Percentiles rank a stretch among this genome's conserved stretches.
Evolutionary conservation across 768 basidiomycete genomes (phyloP).

Genomic region (Collybiopsis confluens): DNA sequence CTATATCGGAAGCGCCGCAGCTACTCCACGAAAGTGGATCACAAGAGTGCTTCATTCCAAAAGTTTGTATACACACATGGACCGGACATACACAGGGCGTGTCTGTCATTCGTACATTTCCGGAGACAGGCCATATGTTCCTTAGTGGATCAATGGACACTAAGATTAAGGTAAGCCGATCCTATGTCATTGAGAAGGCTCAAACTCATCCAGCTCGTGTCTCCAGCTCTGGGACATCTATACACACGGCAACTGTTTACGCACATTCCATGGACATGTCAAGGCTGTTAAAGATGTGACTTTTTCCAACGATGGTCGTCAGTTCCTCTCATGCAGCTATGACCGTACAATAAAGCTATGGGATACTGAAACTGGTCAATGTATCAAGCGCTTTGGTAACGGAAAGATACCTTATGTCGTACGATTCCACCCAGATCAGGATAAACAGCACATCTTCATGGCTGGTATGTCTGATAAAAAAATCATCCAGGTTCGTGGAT

Average conservation of each 20-base stretch:
- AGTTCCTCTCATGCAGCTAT: slow-evolving; percentile 89
- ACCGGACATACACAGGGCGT: slow-evolving; percentile 97
- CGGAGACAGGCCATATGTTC: slow-evolving; percentile 86
- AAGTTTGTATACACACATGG: slow-evolving; percentile 95
- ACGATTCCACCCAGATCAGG: slow-evolving; percentile 92
- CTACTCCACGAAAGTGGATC: slow-evolving; percentile 75
- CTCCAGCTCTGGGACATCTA: slow-evolving; percentile 97
- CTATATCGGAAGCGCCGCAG: slow-evolving; percentile 82
- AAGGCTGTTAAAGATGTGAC: slow-evolving; percentile 96
- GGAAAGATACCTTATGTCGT: slow-evolving; percentile 97
- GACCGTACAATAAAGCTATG: slow-evolving; percentile 98
- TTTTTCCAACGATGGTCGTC: slow-evolving; percentile 89
- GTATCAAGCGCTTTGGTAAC: slow-evolving; percentile 93
- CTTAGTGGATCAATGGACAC: slow-evolving; percentile 98
- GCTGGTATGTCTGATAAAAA: slow-evolving; percentile 99
- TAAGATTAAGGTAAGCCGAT: slow-evolving; percentile 79
- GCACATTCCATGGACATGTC: slow-evolving; percentile 95
- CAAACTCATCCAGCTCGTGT: slow-evolving; percentile 9
- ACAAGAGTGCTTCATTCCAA: slow-evolving; percentile 92
- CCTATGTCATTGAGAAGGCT: background rate
- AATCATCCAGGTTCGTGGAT: slow-evolving; percentile 80
- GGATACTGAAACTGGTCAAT: slow-evolving; percentile 99
- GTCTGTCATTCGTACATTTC: slow-evolving; percentile 90
- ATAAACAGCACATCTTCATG: slow-evolving; percentile 93
- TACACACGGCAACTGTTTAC: slow-evolving; percentile 91